phyloP scores from a whole-genome alignment of 2,329 filamentous ascomycete genomes.

The Pseudogymnoascus sp. region DNA sequence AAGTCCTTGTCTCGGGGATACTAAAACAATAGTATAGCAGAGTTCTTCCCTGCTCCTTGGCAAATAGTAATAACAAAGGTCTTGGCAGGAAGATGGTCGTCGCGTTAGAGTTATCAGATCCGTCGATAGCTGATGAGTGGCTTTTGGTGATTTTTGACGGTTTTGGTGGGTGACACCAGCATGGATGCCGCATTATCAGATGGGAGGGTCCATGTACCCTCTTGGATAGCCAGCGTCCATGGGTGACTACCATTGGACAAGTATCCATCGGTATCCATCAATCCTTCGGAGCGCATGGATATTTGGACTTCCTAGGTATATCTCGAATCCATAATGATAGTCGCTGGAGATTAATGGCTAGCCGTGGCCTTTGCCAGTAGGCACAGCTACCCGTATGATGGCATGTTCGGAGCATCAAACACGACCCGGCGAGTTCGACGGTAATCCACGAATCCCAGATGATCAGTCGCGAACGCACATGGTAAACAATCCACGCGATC shows the following conservation, averaged over 20 bases:
- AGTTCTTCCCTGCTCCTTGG: conserved; percentile 5
- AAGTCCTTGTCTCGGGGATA: neutral
- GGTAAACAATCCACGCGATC: neutral
- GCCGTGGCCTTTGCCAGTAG: neutral
- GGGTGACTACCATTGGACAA: neutral
- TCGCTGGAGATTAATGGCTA: neutral
- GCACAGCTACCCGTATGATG: neutral
- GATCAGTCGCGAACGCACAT: neutral
- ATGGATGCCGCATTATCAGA: conserved; percentile 5
- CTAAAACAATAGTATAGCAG: neutral
- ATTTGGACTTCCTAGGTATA: neutral
- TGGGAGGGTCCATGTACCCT: neutral
- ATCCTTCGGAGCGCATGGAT: neutral
- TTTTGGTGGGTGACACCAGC: conserved; percentile 3
- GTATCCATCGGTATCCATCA: neutral
- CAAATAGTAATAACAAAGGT: neutral
- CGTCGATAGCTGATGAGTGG: neutral
- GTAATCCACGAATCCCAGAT: neutral
- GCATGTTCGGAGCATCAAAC: neutral
- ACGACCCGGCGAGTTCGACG: neutral
- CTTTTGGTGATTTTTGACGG: conserved; percentile 3
- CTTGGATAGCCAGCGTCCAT: neutral
- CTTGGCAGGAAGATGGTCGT: conserved; percentile 7
- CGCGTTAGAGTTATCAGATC: conserved; percentile 11
- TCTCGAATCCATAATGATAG: neutral